A percentile compares a stretch with the other conserved stretches of the same genome.
phyloP scores from a whole-genome alignment of 257 asterid species.

The Lycium barbarum region DNA sequence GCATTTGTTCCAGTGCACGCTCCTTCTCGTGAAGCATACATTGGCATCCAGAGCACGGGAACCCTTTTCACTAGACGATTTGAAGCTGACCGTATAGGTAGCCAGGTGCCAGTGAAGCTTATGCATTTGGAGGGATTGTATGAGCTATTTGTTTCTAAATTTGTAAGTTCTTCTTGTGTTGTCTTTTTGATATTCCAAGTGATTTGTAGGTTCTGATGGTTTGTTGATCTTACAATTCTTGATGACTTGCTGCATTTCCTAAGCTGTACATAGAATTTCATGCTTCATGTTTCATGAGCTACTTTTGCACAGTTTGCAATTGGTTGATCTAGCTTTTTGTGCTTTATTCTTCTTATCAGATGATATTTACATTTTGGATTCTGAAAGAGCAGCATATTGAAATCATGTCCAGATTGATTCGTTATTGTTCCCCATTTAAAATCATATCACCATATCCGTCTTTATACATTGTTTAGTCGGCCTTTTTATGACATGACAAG shows the following conservation, averaged over 20 bases:
- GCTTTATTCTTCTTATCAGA: neutral
- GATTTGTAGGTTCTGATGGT: slow-evolving; percentile 28
- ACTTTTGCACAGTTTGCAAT: slow-evolving; percentile 19
- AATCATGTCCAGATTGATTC: neutral
- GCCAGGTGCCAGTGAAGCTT: slow-evolving; percentile 95
- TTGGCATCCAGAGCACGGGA: slow-evolving; percentile 98
- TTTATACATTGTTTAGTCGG: neutral
- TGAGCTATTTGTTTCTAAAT: slow-evolving; percentile 87
- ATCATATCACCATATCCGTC: neutral
- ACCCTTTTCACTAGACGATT: slow-evolving; percentile 93
- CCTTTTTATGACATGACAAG: neutral
- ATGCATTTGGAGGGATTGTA: slow-evolving; percentile 98
- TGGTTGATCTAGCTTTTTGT: slow-evolving; percentile 1
- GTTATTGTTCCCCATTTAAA: neutral
- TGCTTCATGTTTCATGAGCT: neutral
- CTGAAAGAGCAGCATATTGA: neutral
- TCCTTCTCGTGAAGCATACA: slow-evolving; percentile 92
- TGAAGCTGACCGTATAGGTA: slow-evolving; percentile 92
- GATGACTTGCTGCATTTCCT: neutral
- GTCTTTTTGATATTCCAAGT: slow-evolving; percentile 4
- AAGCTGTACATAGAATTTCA: neutral
- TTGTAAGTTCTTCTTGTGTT: slow-evolving; percentile 53
- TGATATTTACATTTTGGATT: slow-evolving; percentile 3
- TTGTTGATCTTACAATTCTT: neutral
- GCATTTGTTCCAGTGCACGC: slow-evolving; percentile 99